phyloP scores from a whole-genome alignment of 2,329 filamentous ascomycete genomes.

The Cytospora schulzeri region DNA sequence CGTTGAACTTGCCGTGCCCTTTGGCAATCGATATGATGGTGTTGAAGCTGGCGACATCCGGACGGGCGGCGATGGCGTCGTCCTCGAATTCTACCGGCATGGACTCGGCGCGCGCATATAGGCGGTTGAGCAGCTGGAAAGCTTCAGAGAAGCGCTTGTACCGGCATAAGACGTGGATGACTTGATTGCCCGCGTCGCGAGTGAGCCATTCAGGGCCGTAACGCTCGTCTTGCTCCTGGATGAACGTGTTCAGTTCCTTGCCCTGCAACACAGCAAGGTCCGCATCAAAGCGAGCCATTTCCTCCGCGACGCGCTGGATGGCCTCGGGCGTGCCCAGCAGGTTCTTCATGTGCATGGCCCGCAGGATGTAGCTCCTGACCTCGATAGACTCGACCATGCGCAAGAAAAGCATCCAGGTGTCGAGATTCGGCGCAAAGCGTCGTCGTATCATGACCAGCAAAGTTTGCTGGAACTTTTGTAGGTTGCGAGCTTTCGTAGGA shows the following conservation, averaged over 20 bases:
- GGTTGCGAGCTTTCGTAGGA: constrained; percentile 43
- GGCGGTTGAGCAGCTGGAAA: constrained; percentile 37
- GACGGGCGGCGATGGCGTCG: constrained; percentile 29
- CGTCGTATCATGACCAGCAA: constrained; percentile 45
- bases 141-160: constrained; percentile 40
- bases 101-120: constrained; percentile 31
- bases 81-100: not conserved
- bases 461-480: constrained; percentile 45
- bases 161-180: constrained; percentile 47
- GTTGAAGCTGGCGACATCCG: constrained; percentile 40
- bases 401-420: constrained; percentile 53
- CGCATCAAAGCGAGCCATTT: constrained; percentile 48
- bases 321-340: constrained; percentile 44
- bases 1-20: constrained; percentile 29
- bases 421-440: constrained; percentile 44
- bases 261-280: constrained; percentile 44
- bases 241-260: constrained; percentile 41
- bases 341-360: constrained; percentile 48
- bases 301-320: constrained; percentile 42
- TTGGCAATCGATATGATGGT: constrained; percentile 36
- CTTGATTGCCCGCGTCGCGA: constrained; percentile 39
- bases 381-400: constrained; percentile 61
- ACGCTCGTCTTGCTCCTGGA: constrained; percentile 43
- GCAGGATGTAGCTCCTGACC: constrained; percentile 49
- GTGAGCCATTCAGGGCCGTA: constrained; percentile 53